Percentiles rank a stretch among this genome's conserved stretches.
These are phyloP conservation scores for Onygena corvina DNA, from an alignment of 2,329 filamentous ascomycete species.

Conservation along the genomic window DNA sequence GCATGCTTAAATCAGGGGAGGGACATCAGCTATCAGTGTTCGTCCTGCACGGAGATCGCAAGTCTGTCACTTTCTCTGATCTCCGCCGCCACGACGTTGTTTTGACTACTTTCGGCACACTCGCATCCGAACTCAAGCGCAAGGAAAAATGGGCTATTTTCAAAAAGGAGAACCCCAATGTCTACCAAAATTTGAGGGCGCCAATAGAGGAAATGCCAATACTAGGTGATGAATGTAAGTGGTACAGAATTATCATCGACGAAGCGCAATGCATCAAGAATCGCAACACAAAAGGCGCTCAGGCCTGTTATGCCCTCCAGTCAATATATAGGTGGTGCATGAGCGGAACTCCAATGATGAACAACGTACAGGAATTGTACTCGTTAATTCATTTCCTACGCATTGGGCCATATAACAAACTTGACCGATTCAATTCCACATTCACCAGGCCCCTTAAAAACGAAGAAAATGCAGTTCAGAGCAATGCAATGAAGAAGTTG, in stretches of 20 bases:
- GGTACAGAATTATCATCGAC: conserved; percentile 62
- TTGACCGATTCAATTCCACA: conserved; percentile 48
- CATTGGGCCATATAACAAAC: conserved; percentile 61
- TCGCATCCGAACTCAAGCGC: conserved; percentile 55
- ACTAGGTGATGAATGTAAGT: conserved; percentile 48
- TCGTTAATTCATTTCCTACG: conserved; percentile 65
- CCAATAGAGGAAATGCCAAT: conserved; percentile 41
- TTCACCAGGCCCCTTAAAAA: conserved; percentile 44
- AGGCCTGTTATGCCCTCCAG: conserved; percentile 47
- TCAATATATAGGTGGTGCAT: conserved; percentile 59
- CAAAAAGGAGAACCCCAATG: conserved; percentile 35
- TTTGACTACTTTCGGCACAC: conserved; percentile 64
- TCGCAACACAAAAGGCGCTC: conserved; percentile 48
- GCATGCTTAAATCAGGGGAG: conserved; percentile 47
- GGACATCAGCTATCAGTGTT: conserved; percentile 50
- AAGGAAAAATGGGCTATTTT: conserved; percentile 42
- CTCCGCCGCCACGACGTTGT: conserved; percentile 60
- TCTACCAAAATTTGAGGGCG: conserved; percentile 23
- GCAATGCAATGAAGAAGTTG: conserved; percentile 54
- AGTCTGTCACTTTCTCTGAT: conserved; percentile 44
- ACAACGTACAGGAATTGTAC: conserved; percentile 63
- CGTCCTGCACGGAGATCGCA: conserved; percentile 56
- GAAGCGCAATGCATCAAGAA: conserved; percentile 78
- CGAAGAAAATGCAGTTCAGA: conserved; percentile 21
- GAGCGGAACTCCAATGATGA: conserved; percentile 83